Evolutionary conservation across 306 rosid genomes (phyloP), one percentile per base, ranked within the genome.

Genomic region (Erythrophleum fordii): DNA sequence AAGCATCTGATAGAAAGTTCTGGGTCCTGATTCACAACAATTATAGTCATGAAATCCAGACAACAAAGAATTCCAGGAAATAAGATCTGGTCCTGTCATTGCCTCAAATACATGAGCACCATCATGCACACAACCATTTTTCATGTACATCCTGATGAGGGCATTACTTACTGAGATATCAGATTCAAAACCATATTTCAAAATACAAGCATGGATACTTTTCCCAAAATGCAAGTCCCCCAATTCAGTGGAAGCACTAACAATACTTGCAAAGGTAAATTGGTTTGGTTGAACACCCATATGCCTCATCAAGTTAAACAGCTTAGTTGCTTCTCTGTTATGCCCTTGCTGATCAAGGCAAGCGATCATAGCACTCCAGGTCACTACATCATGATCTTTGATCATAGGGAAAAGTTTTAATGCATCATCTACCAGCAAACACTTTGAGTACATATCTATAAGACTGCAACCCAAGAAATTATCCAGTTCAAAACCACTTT

Each of bases 71-170:
- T 84, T 84, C 87, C 87, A 84, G 3, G 87, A 84, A 76, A 84
- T 65, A 65, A 84, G 64, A 51, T 79, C 84, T 11, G 42, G 78
- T 35, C 37, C 73, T 68, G 53, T 2, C 64, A 84, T 75, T 3
- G 68, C 69, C 77, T 84, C 78, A 84, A 84, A 84, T 13, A 79
- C 87, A 23, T 39, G 75, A 55, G 70, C 49, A 29, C 87, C 87
- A 49, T 77, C 73, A 60, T 17, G 78, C 31, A 72, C 75, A 79
- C 52, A 61, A 12, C 81, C 81, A 60, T 49, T 53, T 79, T 79
- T 84, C 84, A 84, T 84, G 81, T 84, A 79, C 87, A 84, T 84
- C 49, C 81, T 84, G 66, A 79, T 79, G 48, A 84, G 83, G 62
- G 70, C 75, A 61, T 84, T 84, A 56, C 83, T 79, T 18, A 84